Conservation (phyloP, 1,284 basidiomycete genomes). For the Cryptococcus neoformans region DNA sequence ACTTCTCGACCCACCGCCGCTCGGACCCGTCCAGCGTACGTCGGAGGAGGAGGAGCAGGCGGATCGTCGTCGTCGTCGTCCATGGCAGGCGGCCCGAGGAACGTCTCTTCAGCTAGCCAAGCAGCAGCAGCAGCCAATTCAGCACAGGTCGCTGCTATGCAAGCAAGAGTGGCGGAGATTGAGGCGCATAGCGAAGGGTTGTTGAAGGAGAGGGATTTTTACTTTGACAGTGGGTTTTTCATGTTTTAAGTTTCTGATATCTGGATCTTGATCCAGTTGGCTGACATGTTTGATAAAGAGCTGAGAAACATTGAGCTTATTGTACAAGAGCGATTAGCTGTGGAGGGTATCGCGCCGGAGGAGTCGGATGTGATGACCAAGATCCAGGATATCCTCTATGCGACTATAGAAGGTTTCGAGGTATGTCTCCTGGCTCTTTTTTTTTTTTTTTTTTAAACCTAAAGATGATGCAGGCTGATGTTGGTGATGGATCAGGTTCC, state of each 20-base stretch:
- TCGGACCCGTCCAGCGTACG: constrained; percentile 11
- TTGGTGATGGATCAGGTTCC: constrained; percentile 24
- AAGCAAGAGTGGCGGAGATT: constrained; percentile 78
- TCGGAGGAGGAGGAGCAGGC: constrained; percentile 4
- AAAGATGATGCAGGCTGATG: background rate
- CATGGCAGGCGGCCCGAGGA: constrained; percentile 12
- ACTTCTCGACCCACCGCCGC: constrained; percentile 12
- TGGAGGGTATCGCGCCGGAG: constrained; percentile 58
- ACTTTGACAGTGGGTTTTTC: constrained; percentile 81
- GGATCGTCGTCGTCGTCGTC: too few relatives aligned
- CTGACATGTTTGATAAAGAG: constrained; percentile 50
- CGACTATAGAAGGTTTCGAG: constrained; percentile 85
- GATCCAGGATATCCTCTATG: constrained; percentile 92
- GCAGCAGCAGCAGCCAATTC: constrained; percentile 7
- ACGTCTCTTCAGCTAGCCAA: constrained; percentile 19
- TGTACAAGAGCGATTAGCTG: constrained; percentile 69
- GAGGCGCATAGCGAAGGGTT: constrained; percentile 77
- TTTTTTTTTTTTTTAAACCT: background rate
- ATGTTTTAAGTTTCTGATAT: background rate
- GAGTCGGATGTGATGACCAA: constrained; percentile 70
- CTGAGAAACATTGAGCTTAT: constrained; percentile 94
- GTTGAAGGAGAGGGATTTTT: constrained; percentile 96
- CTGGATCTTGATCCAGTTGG: background rate
- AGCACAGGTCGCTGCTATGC: constrained; percentile 59
- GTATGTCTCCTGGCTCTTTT: constrained; percentile 50